These are phyloP conservation scores for Ustilago vetiveriae DNA, from an alignment of 1,284 basidiomycete species.

Conservation along the genomic window DNA sequence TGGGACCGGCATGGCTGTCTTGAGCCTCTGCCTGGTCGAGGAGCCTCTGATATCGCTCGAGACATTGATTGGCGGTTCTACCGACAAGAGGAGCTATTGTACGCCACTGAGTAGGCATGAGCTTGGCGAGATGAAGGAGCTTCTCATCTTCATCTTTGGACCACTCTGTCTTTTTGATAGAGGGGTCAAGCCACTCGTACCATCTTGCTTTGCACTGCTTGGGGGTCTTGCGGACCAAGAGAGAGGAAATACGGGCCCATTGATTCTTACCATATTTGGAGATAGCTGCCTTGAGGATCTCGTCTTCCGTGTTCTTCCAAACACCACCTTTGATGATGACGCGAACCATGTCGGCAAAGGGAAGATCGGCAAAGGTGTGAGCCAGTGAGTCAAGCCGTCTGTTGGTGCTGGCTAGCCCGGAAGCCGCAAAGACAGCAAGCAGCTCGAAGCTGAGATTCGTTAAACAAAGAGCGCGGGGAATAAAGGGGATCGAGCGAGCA, in stretches of 20 bases:
- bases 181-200: constrained; percentile 99
- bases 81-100: constrained; percentile 99
- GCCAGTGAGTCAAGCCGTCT: neutral
- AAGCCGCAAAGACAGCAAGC: too few species aligned
- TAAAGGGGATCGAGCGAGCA: too few species aligned
- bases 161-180: constrained; percentile 96
- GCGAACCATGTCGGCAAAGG: constrained; percentile 53
- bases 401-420: too few species aligned
- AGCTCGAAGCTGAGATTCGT: too few species aligned
- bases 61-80: constrained; percentile 96
- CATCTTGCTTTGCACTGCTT: constrained; percentile 99
- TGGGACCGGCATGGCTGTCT: constrained; percentile 47
- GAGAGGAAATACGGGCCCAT: constrained; percentile 97
- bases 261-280: constrained; percentile 66
- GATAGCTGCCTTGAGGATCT: constrained; percentile 67
- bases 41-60: constrained; percentile 97
- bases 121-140: constrained; percentile 93
- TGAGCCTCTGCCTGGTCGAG: constrained; percentile 84
- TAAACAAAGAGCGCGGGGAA: too few species aligned
- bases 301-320: constrained; percentile 68
- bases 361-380: neutral
- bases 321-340: constrained; percentile 67
- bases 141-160: constrained; percentile 94
- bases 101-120: constrained; percentile 99
- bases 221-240: constrained; percentile 96